These are phyloP conservation scores for Jackrogersella multiformis DNA, from an alignment of 495 filamentous ascomycete species.

Conservation along the genomic window DNA sequence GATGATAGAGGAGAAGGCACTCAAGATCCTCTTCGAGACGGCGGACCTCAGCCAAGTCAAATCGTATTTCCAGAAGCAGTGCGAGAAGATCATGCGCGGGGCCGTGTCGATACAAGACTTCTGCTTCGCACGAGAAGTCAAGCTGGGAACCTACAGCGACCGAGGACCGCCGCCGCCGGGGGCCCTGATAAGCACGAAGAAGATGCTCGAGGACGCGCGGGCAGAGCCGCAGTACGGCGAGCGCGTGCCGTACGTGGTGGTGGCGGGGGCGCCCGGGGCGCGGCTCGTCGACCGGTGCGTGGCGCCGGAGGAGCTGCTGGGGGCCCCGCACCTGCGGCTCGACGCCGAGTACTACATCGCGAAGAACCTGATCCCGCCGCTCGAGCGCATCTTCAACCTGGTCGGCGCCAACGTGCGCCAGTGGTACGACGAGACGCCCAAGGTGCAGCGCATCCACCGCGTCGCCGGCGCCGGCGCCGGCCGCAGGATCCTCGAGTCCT, in stretches of 20 bases:
- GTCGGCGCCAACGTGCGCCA: constrained; percentile 89
- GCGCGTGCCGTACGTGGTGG: constrained; percentile 91
- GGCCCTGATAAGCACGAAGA: constrained; percentile 82
- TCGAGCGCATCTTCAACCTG: constrained; percentile 96
- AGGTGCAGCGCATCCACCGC: constrained; percentile 75
- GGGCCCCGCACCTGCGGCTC: constrained; percentile 79
- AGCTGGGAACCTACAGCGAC: constrained; percentile 88
- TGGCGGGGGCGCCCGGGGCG: constrained; percentile 86
- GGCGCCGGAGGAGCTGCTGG: constrained; percentile 81
- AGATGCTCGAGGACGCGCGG: constrained; percentile 85
- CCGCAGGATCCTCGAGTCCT: constrained; percentile 81
- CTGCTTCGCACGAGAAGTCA: constrained; percentile 91
- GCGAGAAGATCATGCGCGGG: constrained; percentile 90
- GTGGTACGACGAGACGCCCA: constrained; percentile 98
- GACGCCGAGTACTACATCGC: constrained; percentile 97
- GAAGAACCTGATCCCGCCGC: constrained; percentile 93
- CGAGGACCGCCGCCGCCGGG: constrained; percentile 81
- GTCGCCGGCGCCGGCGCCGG: constrained; percentile 51
- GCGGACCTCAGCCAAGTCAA: constrained; percentile 91
- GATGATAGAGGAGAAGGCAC: constrained; percentile 94
- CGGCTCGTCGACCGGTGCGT: constrained; percentile 90
- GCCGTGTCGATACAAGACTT: constrained; percentile 93
- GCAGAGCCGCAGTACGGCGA: constrained; percentile 95
- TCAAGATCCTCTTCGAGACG: constrained; percentile 86
- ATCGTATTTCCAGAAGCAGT: constrained; percentile 88